A percentile compares a stretch with the other conserved stretches of the same genome.
These are phyloP conservation scores for Cucurbita pepo DNA, from an alignment of 306 rosid genomes.

Conservation along the genomic window DNA sequence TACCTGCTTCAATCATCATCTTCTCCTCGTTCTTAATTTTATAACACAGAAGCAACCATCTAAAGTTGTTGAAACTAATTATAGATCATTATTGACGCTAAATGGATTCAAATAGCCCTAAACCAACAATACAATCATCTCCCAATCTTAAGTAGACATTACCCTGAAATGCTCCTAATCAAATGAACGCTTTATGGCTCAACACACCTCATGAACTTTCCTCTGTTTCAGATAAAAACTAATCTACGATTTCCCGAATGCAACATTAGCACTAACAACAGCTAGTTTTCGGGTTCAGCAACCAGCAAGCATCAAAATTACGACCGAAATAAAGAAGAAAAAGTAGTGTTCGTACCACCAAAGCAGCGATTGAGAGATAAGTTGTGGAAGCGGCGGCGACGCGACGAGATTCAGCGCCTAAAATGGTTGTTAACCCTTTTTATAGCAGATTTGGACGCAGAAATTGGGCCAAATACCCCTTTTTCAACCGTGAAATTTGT, in stretches of 20 bases:
- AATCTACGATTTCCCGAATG: not conserved
- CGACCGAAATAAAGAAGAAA: not conserved
- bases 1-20: conserved; percentile 27
- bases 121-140: not conserved
- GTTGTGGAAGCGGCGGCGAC: not conserved
- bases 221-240: not conserved
- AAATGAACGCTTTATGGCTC: not conserved
- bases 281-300: not conserved
- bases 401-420: not conserved
- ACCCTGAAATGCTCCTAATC: not conserved
- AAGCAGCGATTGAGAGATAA: not conserved
- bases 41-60: not conserved
- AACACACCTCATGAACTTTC: not conserved
- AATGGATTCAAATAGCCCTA: not conserved
- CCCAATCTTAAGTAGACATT: not conserved
- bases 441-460: not conserved
- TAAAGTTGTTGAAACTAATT: not conserved
- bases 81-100: not conserved
- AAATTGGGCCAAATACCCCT: not conserved
- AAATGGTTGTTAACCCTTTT: not conserved
- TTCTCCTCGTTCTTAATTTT: conserved; percentile 11
- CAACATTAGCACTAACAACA: not conserved
- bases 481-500: not conserved
- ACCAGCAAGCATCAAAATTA: not conserved
- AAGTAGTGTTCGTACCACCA: not conserved